These are phyloP conservation scores for Hippophae gyantsensis DNA, from an alignment of 306 rosid species.

Conservation along the genomic window DNA sequence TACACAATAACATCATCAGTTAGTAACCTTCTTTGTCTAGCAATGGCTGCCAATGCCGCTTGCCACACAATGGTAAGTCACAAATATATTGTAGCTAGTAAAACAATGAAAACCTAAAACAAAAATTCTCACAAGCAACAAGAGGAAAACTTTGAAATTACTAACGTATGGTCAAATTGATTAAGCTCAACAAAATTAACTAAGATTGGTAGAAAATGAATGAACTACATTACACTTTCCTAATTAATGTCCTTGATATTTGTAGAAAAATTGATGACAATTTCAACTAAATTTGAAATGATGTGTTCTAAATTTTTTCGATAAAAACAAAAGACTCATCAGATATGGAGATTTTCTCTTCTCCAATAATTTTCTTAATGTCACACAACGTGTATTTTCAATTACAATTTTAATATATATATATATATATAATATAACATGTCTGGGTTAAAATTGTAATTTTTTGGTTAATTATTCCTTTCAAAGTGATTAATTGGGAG, in stretches of 20 bases:
- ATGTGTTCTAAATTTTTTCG: conserved; percentile 83
- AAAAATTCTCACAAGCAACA: too few relatives aligned
- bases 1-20: conserved; percentile 59
- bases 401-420: background rate
- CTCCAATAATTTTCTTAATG: conserved; percentile 33
- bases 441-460: too few relatives aligned
- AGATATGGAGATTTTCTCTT: conserved; percentile 54
- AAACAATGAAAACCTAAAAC: background rate
- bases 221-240: too few relatives aligned
- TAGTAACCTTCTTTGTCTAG: conserved; percentile 65
- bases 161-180: too few relatives aligned
- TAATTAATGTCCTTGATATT: conserved; percentile 45
- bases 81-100: background rate
- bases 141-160: too few relatives aligned
- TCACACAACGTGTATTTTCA: conserved; percentile 6
- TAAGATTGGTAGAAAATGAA: too few relatives aligned
- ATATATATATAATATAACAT: background rate
- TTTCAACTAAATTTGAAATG: conserved; percentile 55
- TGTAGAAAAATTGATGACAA: conserved; percentile 51
- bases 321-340: conserved; percentile 57
- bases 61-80: conserved; percentile 17
- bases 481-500: too few relatives aligned
- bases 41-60: conserved; percentile 63
- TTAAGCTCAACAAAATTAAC: too few relatives aligned
- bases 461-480: too few relatives aligned